Conservation (phyloP, 331 rosid genomes). For the Dryas integrifolia region DNA sequence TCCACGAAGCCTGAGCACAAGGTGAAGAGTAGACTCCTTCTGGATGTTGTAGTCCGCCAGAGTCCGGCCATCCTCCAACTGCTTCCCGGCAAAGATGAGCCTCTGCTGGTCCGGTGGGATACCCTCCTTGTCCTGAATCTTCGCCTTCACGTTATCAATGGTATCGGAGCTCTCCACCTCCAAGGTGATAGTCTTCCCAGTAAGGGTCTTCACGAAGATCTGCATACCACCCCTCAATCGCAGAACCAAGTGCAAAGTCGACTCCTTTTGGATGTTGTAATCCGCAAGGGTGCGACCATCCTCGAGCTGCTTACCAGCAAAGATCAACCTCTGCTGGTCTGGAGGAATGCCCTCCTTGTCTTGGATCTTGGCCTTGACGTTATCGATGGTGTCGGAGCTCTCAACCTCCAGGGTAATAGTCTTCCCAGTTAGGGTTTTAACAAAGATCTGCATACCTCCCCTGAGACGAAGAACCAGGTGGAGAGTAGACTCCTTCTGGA, state of each 20-base stretch:
- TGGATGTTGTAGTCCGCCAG: conserved; percentile 40
- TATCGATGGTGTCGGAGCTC: conserved; percentile 45
- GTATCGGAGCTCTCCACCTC: conserved; percentile 44
- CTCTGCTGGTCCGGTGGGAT: conserved; percentile 43
- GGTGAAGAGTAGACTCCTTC: conserved; percentile 34
- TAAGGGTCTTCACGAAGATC: conserved; percentile 36
- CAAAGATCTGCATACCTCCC: conserved; percentile 26
- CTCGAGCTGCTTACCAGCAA: conserved; percentile 41
- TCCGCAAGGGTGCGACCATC: conserved; percentile 41
- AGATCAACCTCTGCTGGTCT: conserved; percentile 42
- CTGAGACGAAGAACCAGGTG: conserved; percentile 5
- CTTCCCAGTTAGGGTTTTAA: conserved; percentile 33
- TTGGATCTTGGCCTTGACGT: conserved; percentile 43
- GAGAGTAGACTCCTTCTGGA: conserved; percentile 20
- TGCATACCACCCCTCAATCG: conserved; percentile 41
- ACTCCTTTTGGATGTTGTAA: conserved; percentile 45
- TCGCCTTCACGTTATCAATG: conserved; percentile 39
- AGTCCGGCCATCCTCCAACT: conserved; percentile 34
- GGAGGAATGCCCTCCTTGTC: conserved; percentile 49
- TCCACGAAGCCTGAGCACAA: conserved; percentile 29
- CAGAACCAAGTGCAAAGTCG: conserved; percentile 36
- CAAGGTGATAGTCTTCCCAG: conserved; percentile 41
- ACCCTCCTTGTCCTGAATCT: conserved; percentile 39
- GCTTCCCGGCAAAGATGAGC: conserved; percentile 37
- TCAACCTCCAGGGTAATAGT: conserved; percentile 38